Percentiles rank a stretch among this genome's conserved stretches.
These are phyloP conservation scores for Aspergillus haitiensis DNA, from an alignment of 495 filamentous ascomycete species.

Conservation along the genomic window DNA sequence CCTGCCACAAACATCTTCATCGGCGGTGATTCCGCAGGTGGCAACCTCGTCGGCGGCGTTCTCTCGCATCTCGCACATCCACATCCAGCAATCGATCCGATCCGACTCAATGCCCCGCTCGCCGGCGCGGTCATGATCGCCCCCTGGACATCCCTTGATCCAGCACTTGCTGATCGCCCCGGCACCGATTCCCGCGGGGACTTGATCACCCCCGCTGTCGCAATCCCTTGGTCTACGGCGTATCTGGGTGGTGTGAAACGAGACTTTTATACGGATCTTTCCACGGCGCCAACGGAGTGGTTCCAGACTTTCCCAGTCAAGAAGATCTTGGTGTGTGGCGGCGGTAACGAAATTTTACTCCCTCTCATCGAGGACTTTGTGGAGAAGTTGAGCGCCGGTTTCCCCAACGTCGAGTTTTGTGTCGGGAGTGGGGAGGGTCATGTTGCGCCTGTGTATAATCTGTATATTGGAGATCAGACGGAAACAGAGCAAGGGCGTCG, in stretches of 20 bases:
- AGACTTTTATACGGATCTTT: constrained; percentile 59
- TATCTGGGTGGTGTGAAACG: constrained; percentile 48
- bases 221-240: constrained; percentile 46
- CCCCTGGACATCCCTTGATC: constrained; percentile 57
- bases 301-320: constrained; percentile 49
- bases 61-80: constrained; percentile 63
- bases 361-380: constrained; percentile 57
- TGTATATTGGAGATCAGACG: constrained; percentile 36
- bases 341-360: constrained; percentile 59
- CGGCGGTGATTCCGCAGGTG: constrained; percentile 66
- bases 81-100: constrained; percentile 49
- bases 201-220: constrained; percentile 43
- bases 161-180: constrained; percentile 40
- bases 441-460: constrained; percentile 46
- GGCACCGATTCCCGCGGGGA: constrained; percentile 53
- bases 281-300: constrained; percentile 53
- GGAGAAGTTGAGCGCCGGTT: constrained; percentile 38
- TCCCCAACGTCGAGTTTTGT: constrained; percentile 38
- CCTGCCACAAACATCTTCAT: constrained; percentile 51
- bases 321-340: constrained; percentile 54
- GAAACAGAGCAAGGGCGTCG: constrained; percentile 45
- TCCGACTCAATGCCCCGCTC: constrained; percentile 31
- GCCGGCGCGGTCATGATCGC: constrained; percentile 55
- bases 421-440: constrained; percentile 43
- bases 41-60: constrained; percentile 57